Percentiles rank a stretch among this genome's conserved stretches.
Evolutionary conservation across 2,329 filamentous ascomycete species (phyloP).

Genomic region (Shiraia bambusicola): DNA sequence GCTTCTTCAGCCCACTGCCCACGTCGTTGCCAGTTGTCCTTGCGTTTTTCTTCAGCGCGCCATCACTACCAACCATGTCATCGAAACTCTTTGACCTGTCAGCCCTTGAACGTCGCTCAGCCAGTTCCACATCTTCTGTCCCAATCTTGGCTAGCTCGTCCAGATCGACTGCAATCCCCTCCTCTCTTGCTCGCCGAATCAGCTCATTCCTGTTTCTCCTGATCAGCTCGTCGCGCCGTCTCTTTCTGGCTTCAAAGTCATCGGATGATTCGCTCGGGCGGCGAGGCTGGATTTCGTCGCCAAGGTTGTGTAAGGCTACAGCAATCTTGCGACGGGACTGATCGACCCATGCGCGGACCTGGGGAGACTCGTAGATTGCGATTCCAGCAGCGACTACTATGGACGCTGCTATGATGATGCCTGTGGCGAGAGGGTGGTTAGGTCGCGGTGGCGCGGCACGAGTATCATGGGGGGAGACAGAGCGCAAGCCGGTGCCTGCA

Average conservation of each 20-base stretch:
- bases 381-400: slow-evolving; percentile 63
- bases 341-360: slow-evolving; percentile 64
- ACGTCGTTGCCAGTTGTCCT: slow-evolving; percentile 27
- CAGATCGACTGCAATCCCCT: slow-evolving; percentile 46
- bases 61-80: slow-evolving; percentile 44
- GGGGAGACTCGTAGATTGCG: slow-evolving; percentile 64
- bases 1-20: slow-evolving; percentile 25
- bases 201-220: slow-evolving; percentile 40
- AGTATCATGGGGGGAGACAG: slow-evolving; percentile 11
- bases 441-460: slow-evolving; percentile 18
- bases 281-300: slow-evolving; percentile 58
- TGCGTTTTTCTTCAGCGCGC: slow-evolving; percentile 37
- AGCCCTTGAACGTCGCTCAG: slow-evolving; percentile 18
- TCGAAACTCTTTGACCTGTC: slow-evolving; percentile 42
- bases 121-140: slow-evolving; percentile 26
- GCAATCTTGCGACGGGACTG: slow-evolving; percentile 63
- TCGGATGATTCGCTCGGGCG: slow-evolving; percentile 36
- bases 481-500: slow-evolving; percentile 30
- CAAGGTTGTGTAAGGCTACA: slow-evolving; percentile 59
- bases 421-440: slow-evolving; percentile 46
- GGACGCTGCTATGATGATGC: slow-evolving; percentile 63
- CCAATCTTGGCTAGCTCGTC: slow-evolving; percentile 43
- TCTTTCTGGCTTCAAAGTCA: slow-evolving; percentile 36
- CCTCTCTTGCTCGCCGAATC: slow-evolving; percentile 39
- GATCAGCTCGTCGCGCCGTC: slow-evolving; percentile 35